Conservation (phyloP, 139 green algal species). For the Pseudopediastrum boryanum region DNA sequence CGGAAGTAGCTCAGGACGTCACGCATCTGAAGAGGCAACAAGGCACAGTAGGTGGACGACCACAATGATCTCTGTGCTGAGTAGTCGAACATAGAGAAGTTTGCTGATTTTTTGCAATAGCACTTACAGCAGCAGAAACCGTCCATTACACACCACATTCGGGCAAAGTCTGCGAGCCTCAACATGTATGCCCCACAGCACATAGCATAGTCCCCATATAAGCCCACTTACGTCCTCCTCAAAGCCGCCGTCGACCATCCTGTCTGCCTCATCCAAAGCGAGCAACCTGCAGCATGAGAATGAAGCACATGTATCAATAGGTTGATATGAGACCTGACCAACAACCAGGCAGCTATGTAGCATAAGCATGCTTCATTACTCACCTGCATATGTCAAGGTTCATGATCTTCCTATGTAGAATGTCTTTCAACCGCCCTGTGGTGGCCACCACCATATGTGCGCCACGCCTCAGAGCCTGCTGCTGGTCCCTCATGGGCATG, state of each 20-base stretch:
- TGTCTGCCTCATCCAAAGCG: slow-evolving; percentile 97
- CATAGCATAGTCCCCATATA: too few species aligned
- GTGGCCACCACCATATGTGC: slow-evolving; percentile 95
- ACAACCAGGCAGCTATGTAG: neutral
- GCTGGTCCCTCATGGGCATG: slow-evolving; percentile 71
- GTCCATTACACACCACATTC: too few species aligned
- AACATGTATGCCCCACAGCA: too few species aligned
- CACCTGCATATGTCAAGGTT: slow-evolving; percentile 84
- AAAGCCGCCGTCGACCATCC: slow-evolving; percentile 97
- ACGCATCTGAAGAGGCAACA: slow-evolving; percentile 46
- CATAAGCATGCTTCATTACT: neutral
- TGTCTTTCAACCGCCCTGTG: slow-evolving; percentile 93
- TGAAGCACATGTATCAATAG: neutral
- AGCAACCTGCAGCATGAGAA: slow-evolving; percentile 77
- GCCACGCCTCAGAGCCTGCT: slow-evolving; percentile 48
- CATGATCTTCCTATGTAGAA: slow-evolving; percentile 91
- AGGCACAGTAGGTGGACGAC: too few species aligned
- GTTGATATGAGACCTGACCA: neutral
- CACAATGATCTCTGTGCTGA: too few species aligned
- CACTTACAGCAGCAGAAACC: too few species aligned
- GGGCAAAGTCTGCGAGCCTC: too few species aligned
- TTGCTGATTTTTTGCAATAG: too few species aligned
- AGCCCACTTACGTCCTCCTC: slow-evolving; percentile 96
- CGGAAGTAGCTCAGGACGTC: slow-evolving; percentile 79
- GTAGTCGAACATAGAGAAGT: too few species aligned